Percentiles rank a stretch among this genome's conserved stretches.
Evolutionary conservation across 345 rosid genomes (phyloP).

Genomic region (Physaria fendleri): DNA sequence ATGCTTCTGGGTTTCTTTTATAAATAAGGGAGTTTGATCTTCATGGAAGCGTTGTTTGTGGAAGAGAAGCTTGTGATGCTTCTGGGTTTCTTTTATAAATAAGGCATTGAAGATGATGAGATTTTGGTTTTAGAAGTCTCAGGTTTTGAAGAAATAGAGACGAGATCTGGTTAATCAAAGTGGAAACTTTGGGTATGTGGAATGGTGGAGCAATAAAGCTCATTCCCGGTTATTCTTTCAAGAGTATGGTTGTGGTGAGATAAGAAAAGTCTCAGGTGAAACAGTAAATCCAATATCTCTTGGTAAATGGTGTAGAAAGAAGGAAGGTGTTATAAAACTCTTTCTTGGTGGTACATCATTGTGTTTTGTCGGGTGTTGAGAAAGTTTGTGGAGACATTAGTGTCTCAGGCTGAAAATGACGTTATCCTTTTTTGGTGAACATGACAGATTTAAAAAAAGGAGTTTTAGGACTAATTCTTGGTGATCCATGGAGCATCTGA

Average conservation of each 20-base stretch:
- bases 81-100: too few species aligned
- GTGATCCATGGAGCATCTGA: too few species aligned
- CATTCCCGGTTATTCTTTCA: background rate
- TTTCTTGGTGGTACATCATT: constrained; percentile 5
- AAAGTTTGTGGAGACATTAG: background rate
- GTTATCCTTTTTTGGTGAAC: background rate
- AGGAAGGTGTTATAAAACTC: background rate
- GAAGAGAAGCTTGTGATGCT: too few species aligned
- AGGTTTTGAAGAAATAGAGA: too few species aligned
- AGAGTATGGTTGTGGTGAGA: background rate
- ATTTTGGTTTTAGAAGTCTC: too few species aligned
- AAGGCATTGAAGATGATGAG: background rate
- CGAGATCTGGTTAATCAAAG: too few species aligned
- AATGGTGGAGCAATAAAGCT: background rate
- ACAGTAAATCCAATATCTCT: background rate
- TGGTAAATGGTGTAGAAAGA: background rate
- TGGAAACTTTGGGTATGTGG: background rate
- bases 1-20: background rate
- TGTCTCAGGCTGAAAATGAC: background rate
- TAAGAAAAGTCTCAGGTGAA: background rate
- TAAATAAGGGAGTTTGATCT: too few species aligned
- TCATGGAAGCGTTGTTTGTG: too few species aligned
- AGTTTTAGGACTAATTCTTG: background rate
- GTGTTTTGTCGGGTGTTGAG: background rate
- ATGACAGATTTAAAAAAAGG: background rate